Evolutionary conservation across 2,329 filamentous ascomycete genomes (phyloP).

Genomic region (Gaeumannomyces sp.): DNA sequence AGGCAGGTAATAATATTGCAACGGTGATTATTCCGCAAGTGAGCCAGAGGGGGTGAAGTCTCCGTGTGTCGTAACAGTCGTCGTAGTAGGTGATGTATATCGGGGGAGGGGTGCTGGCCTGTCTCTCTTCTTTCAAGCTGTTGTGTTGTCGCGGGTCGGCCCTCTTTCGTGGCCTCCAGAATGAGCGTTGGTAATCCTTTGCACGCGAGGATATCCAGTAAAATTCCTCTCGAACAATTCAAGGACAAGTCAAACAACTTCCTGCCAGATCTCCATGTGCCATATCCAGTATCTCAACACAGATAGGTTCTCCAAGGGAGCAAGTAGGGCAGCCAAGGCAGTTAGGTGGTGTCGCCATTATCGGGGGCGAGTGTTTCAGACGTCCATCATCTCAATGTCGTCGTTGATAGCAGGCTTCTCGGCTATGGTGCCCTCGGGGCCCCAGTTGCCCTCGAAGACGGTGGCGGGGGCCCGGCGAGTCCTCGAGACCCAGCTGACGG

Average conservation of each 20-base stretch:
- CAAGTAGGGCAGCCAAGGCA: slow-evolving; percentile 5
- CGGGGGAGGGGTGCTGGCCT: not conserved
- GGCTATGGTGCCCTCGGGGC: slow-evolving; percentile 52
- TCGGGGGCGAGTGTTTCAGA: slow-evolving; percentile 28
- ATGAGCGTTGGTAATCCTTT: not conserved
- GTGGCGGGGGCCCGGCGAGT: slow-evolving; percentile 84
- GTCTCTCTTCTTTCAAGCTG: not conserved
- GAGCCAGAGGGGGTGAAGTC: not conserved
- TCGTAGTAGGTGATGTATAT: slow-evolving; percentile 7
- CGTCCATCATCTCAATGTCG: slow-evolving; percentile 56
- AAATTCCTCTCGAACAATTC: slow-evolving; percentile 18
- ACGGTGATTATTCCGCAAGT: slow-evolving; percentile 4
- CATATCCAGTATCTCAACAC: slow-evolving; percentile 28
- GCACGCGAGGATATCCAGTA: slow-evolving; percentile 17
- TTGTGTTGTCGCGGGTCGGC: not conserved
- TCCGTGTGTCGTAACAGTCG: slow-evolving; percentile 10
- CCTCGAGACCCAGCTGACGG: slow-evolving; percentile 71
- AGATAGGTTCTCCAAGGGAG: slow-evolving; percentile 18
- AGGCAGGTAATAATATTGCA: not conserved
- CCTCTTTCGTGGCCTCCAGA: not conserved
- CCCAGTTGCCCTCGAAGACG: slow-evolving; percentile 94
- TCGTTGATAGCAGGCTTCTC: slow-evolving; percentile 19
- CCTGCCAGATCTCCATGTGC: slow-evolving; percentile 17
- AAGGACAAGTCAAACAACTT: slow-evolving; percentile 16
- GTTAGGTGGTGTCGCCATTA: slow-evolving; percentile 15